Evolutionary conservation across 2,329 filamentous ascomycete genomes (phyloP).

Genomic region (Xylariaceae sp.): DNA sequence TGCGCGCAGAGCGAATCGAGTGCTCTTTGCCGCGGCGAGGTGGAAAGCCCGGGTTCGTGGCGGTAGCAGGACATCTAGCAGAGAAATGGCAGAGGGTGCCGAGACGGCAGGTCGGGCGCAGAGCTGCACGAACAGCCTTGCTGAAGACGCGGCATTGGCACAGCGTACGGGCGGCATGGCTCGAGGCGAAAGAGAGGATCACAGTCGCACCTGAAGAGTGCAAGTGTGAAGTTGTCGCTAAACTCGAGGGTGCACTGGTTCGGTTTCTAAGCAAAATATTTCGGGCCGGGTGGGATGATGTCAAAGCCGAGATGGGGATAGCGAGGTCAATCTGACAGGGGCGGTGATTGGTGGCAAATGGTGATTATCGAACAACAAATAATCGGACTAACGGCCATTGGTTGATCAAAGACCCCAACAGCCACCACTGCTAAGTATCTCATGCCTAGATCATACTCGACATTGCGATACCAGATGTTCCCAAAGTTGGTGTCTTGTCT

Average conservation of each 20-base stretch:
- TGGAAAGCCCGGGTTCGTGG: conserved; percentile 16
- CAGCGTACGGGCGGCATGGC: conserved; percentile 29
- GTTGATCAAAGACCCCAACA: no score
- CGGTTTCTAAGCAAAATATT: conserved; percentile 18
- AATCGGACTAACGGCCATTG: no score
- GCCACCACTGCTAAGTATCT: no score
- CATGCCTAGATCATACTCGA: no score
- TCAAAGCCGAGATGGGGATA: conserved; percentile 14
- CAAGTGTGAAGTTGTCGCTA: not conserved
- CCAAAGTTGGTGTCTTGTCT: no score
- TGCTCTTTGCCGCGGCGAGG: conserved; percentile 24
- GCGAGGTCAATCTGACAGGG: no score
- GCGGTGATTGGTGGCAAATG: not conserved
- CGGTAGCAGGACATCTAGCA: conserved; percentile 10
- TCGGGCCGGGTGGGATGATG: conserved; percentile 22
- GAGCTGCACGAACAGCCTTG: conserved; percentile 29
- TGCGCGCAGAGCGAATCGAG: no score
- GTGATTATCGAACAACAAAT: no score
- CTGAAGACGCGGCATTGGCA: conserved; percentile 29
- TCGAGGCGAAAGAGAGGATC: not conserved
- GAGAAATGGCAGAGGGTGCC: not conserved
- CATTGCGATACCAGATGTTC: no score
- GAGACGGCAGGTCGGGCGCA: conserved; percentile 12
- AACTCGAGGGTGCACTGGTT: not conserved
- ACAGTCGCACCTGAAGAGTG: not conserved